These are phyloP conservation scores for Paracoccidioides brasiliensis DNA, from an alignment of 2,329 filamentous ascomycete genomes.

Conservation along the genomic window DNA sequence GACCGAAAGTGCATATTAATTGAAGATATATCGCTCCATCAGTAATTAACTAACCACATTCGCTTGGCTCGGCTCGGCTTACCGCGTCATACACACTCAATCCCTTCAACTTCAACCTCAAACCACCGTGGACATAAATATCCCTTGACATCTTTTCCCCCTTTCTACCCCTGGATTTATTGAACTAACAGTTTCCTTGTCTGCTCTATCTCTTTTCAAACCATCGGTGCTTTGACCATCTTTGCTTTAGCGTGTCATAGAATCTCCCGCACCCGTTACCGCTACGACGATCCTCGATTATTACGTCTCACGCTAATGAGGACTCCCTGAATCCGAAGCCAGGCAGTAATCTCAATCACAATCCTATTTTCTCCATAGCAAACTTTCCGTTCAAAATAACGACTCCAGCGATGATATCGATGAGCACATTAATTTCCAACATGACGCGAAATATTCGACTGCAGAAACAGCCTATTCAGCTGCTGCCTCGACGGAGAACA, in stretches of 20 bases:
- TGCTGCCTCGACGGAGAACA: slow-evolving; percentile 29
- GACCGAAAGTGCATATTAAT: too few species aligned
- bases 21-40: too few species aligned
- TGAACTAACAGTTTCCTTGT: neutral
- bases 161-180: neutral
- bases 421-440: slow-evolving; percentile 3
- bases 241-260: neutral
- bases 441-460: neutral
- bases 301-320: slow-evolving; percentile 32
- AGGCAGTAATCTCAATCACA: neutral
- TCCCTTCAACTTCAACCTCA: neutral
- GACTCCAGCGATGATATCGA: slow-evolving; percentile 17
- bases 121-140: neutral
- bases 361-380: neutral
- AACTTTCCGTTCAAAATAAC: slow-evolving; percentile 11
- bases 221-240: neutral
- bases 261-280: neutral
- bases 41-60: too few species aligned
- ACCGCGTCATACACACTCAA: too few species aligned
- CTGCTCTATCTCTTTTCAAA: neutral
- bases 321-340: slow-evolving; percentile 8
- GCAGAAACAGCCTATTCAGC: slow-evolving; percentile 16
- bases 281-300: slow-evolving; percentile 33
- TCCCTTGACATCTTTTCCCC: neutral
- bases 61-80: too few species aligned